Evolutionary conservation across 306 rosid species (phyloP).

Genomic region (Phaseolus lunatus): DNA sequence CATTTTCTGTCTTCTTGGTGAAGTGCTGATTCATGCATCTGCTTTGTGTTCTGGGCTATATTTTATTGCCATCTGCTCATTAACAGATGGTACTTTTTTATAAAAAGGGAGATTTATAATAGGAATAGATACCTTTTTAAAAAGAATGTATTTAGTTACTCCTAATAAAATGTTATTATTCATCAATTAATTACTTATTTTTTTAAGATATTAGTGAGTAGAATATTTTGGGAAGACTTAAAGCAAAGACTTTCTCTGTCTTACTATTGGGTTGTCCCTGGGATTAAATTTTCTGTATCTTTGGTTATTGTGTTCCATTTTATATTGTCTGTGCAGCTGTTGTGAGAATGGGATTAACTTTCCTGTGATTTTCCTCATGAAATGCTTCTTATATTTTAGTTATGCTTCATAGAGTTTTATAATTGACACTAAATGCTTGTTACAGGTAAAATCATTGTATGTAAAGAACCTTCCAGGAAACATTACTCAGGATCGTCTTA

Average conservation of each 20-base stretch:
- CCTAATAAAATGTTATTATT: background rate
- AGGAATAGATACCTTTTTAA: background rate
- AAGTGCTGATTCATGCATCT: background rate
- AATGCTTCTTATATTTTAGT: constrained; percentile 29
- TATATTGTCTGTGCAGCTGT: constrained; percentile 12
- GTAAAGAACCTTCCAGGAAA: constrained; percentile 74
- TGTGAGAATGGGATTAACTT: background rate
- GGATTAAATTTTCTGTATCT: background rate
- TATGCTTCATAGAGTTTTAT: constrained; percentile 17
- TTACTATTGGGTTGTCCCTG: background rate
- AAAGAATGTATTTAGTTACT: background rate
- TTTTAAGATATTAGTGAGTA: background rate
- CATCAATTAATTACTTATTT: background rate
- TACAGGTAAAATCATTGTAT: constrained; percentile 71
- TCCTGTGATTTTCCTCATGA: constrained; percentile 24
- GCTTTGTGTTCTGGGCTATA: background rate
- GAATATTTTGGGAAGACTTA: background rate
- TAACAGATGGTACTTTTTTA: background rate
- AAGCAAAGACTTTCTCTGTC: background rate
- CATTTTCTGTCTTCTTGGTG: background rate
- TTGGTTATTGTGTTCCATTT: constrained; percentile 28
- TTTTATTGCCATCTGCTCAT: background rate
- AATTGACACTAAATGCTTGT: constrained; percentile 42
- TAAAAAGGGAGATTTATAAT: background rate
- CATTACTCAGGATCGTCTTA: constrained; percentile 63